These are phyloP conservation scores for Curvularia hawaiiensis DNA, from an alignment of 2,329 filamentous ascomycete genomes.

Conservation along the genomic window DNA sequence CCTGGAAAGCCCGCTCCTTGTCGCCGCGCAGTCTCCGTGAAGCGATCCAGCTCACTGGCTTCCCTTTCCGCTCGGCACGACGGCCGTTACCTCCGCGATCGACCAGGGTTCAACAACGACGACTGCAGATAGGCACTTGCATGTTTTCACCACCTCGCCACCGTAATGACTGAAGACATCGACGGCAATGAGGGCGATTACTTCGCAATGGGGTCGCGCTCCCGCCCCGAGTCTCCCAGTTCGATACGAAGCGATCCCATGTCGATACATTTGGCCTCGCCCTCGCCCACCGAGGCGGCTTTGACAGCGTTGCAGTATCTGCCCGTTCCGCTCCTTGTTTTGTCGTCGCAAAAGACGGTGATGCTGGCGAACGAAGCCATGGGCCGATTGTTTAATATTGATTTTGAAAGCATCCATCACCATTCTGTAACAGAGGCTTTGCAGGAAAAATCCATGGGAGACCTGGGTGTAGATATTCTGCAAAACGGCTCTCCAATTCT, in stretches of 20 bases:
- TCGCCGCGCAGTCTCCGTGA: constrained; percentile 9
- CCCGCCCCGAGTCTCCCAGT: constrained; percentile 31
- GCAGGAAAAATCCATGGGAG: constrained; percentile 67
- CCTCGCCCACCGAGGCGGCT: constrained; percentile 38
- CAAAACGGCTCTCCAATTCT: constrained; percentile 65
- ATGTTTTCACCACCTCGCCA: constrained; percentile 10
- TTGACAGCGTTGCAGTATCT: constrained; percentile 71
- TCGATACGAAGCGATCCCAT: constrained; percentile 42
- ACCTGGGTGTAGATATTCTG: constrained; percentile 75
- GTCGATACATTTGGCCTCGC: constrained; percentile 36
- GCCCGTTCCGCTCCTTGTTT: constrained; percentile 71
- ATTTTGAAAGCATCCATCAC: constrained; percentile 51
- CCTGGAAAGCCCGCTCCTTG: background rate
- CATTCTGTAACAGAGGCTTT: constrained; percentile 62
- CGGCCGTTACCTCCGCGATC: background rate
- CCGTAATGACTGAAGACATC: constrained; percentile 27
- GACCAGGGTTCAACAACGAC: background rate
- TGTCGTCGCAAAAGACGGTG: constrained; percentile 71
- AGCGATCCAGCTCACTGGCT: constrained; percentile 3
- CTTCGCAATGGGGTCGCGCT: constrained; percentile 33
- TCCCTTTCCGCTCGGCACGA: background rate
- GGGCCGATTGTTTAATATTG: constrained; percentile 69
- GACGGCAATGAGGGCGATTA: constrained; percentile 33
- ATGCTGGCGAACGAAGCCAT: constrained; percentile 78
- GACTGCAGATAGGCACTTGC: background rate